phyloP scores from a whole-genome alignment of 208 protist species.

The Strigomonas culicis region DNA sequence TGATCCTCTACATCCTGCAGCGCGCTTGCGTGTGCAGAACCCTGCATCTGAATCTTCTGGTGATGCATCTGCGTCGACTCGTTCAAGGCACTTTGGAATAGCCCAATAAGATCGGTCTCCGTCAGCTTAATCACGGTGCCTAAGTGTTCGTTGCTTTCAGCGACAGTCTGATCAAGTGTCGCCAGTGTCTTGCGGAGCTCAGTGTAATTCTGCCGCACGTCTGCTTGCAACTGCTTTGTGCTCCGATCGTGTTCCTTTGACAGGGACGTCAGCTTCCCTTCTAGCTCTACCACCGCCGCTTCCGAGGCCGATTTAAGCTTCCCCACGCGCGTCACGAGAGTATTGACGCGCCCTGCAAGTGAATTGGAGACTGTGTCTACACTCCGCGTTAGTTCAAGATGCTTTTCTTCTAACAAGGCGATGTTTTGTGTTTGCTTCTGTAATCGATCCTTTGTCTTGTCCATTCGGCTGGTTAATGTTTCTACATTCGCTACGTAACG shows the following conservation, averaged over 20 bases:
- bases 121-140: background rate
- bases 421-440: too few species aligned
- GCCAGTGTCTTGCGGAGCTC: background rate
- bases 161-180: background rate
- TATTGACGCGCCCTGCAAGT: background rate
- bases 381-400: too few species aligned
- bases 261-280: background rate
- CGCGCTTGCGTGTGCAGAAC: background rate
- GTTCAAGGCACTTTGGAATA: background rate
- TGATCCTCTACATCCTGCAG: slow-evolving; percentile 11
- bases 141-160: slow-evolving; percentile 4
- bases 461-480: background rate
- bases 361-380: too few species aligned
- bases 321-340: background rate
- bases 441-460: background rate
- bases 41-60: background rate
- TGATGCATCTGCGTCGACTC: background rate
- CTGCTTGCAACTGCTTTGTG: background rate
- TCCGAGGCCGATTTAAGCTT: background rate
- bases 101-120: background rate
- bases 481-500: too few species aligned
- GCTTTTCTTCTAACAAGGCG: background rate
- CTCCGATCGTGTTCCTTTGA: background rate
- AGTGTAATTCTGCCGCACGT: background rate
- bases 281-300: background rate